Evolutionary conservation across 371 early-diverging fungal genomes (phyloP), one percentile per base, ranked within the genome.

Genomic region (Mortierella sp.): DNA sequence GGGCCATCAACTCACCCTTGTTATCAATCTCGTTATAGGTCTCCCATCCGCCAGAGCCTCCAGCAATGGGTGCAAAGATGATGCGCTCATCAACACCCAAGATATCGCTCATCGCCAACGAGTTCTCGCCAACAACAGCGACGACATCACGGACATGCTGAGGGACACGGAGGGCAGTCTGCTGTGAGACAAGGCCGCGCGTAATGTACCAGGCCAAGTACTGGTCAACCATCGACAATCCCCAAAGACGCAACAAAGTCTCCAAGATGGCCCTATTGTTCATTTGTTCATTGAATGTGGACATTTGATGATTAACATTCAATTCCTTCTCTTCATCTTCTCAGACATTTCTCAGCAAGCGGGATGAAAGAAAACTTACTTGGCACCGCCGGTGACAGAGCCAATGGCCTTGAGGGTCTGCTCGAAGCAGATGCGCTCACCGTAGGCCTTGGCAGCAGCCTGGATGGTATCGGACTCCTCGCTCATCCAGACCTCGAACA

Each of bases 401-500:
- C 80, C 42, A 42, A 91, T 73, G 38, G 77, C 89, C 60, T 80
- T 75, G 34, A 89, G 45, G 28, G 90, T 82, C 86, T 92, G 89
- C 68, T 95, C 93, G 47, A 93, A 78, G 73, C 88, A 89, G 52
- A 95, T 89, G 47, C 94, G 88, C 81, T 95, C 95, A 73, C 95
- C 95, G 74, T 90, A 91, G 24, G 94, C 90, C 68, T 90, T 87
- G 34, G 94, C 90, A 5, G 91, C 77, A 10, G 88, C 90, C 85
- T 95, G 95, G 75, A 95, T 92, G 2, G 88, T 79, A 72, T 95
- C 95, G 31, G 91, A 91, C 83, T 94, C 93, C 79, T 93, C 89
- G 60, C 87, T 80, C 95, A 95, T 94, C 95, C 95, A 95, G 54
- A 93, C 91, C 48, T 95, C 92, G 79, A 92, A 95, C 81, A 94